These are phyloP conservation scores for Rhizomucor pusillus DNA, from an alignment of 371 early-diverging fungal species.

Conservation along the genomic window DNA sequence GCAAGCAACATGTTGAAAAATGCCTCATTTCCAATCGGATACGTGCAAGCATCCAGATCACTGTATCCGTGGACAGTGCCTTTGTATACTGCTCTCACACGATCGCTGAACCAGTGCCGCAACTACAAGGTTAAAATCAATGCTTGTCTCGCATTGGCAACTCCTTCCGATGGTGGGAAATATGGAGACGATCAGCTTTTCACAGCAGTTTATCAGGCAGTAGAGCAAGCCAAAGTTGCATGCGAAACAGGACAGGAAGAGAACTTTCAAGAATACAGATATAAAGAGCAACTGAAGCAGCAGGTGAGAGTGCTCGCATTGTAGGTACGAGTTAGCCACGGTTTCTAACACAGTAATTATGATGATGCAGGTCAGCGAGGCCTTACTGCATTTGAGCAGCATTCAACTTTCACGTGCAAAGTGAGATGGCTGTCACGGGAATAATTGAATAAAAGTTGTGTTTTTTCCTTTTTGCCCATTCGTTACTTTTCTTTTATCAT, in stretches of 20 bases:
- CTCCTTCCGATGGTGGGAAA: slow-evolving; percentile 36
- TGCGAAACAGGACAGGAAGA: slow-evolving; percentile 22
- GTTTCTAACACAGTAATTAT: too few species aligned
- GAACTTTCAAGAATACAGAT: slow-evolving; percentile 61
- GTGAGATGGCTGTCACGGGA: too few species aligned
- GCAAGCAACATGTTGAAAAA: slow-evolving; percentile 64
- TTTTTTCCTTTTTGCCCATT: neutral
- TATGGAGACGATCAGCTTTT: slow-evolving; percentile 47
- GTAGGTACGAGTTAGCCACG: too few species aligned
- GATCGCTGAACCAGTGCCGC: slow-evolving; percentile 56
- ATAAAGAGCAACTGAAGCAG: slow-evolving; percentile 53
- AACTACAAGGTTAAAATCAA: slow-evolving; percentile 84
- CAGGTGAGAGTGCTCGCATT: slow-evolving; percentile 54
- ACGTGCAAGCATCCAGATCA: slow-evolving; percentile 3
- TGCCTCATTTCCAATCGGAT: slow-evolving; percentile 60
- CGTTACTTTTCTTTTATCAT: neutral
- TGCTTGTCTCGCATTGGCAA: slow-evolving; percentile 67
- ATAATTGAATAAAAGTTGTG: too few species aligned
- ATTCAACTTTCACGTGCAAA: slow-evolving; percentile 4
- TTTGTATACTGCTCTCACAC: slow-evolving; percentile 54
- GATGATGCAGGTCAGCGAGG: slow-evolving; percentile 7
- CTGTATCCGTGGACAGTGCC: slow-evolving; percentile 56
- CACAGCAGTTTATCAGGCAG: slow-evolving; percentile 37
- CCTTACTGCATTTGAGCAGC: slow-evolving; percentile 11
- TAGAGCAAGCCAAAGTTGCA: slow-evolving; percentile 42